phyloP scores from a whole-genome alignment of 257 asterid species.

The Solanum bulbocastanum region DNA sequence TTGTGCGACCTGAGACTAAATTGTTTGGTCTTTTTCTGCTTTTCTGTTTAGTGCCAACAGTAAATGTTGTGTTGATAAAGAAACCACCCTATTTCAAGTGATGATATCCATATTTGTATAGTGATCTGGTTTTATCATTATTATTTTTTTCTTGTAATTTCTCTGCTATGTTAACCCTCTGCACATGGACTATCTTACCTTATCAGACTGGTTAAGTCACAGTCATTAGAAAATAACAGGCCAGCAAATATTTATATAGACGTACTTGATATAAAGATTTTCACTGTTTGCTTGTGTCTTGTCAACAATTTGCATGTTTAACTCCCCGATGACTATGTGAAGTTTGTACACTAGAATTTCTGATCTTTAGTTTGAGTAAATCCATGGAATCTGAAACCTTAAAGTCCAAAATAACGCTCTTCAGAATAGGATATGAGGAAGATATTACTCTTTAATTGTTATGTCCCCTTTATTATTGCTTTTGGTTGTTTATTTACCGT shows the following conservation, averaged over 20 bases:
- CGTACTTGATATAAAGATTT: background rate
- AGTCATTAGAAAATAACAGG: background rate
- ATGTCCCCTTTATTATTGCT: background rate
- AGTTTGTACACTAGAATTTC: background rate
- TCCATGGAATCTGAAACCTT: no score
- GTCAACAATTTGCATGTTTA: background rate
- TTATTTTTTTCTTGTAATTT: no score
- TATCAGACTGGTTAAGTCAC: background rate
- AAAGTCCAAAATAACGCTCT: background rate
- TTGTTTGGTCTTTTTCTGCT: background rate
- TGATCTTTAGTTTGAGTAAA: background rate
- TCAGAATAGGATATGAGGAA: background rate
- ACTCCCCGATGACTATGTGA: background rate
- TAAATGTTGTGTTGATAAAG: background rate
- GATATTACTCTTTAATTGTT: background rate
- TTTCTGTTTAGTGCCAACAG: background rate
- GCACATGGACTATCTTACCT: no score
- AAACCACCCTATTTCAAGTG: background rate
- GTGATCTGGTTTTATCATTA: no score
- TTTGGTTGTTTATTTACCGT: background rate
- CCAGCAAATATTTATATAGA: background rate
- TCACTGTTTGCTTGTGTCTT: background rate
- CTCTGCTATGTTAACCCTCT: no score
- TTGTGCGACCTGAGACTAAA: background rate
- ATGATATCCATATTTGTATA: no score